A percentile compares a stretch with the other conserved stretches of the same genome.
phyloP scores from a whole-genome alignment of 495 filamentous ascomycete genomes.

The Penicillium chermesinum region DNA sequence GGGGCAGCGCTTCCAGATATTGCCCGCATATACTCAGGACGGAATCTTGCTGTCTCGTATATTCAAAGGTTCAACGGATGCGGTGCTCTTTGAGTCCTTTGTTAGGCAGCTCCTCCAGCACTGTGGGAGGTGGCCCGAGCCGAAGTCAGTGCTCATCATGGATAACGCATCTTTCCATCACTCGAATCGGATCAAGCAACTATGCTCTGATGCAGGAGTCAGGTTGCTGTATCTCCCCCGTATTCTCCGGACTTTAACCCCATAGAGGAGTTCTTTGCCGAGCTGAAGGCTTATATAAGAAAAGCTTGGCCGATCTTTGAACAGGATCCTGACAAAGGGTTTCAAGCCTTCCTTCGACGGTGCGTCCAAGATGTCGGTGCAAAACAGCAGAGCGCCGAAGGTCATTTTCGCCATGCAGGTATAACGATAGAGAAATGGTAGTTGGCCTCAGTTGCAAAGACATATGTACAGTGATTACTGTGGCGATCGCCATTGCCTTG shows the following conservation, averaged over 20 bases:
- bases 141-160: slow-evolving; percentile 40
- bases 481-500: too few relatives aligned
- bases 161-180: slow-evolving; percentile 43
- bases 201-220: background rate
- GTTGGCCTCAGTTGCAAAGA: too few relatives aligned
- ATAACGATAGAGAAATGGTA: slow-evolving; percentile 8
- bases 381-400: slow-evolving; percentile 11
- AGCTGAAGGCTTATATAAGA: slow-evolving; percentile 10
- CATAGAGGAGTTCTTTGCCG: slow-evolving; percentile 17
- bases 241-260: slow-evolving; percentile 14
- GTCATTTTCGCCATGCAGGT: slow-evolving; percentile 13
- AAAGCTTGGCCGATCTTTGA: slow-evolving; percentile 8
- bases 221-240: slow-evolving; percentile 6
- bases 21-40: slow-evolving; percentile 26
- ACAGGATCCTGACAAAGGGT: slow-evolving; percentile 7
- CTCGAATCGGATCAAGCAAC: slow-evolving; percentile 21
- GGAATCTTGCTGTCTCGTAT: slow-evolving; percentile 29
- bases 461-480: too few relatives aligned
- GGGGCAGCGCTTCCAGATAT: background rate
- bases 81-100: slow-evolving; percentile 35
- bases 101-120: slow-evolving; percentile 35
- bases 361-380: slow-evolving; percentile 9
- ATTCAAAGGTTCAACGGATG: slow-evolving; percentile 35
- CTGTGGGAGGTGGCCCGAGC: slow-evolving; percentile 32
- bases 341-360: slow-evolving; percentile 10